Conservation (phyloP, 371 early-diverging fungal species). For the Basidiobolus heterosporus region DNA sequence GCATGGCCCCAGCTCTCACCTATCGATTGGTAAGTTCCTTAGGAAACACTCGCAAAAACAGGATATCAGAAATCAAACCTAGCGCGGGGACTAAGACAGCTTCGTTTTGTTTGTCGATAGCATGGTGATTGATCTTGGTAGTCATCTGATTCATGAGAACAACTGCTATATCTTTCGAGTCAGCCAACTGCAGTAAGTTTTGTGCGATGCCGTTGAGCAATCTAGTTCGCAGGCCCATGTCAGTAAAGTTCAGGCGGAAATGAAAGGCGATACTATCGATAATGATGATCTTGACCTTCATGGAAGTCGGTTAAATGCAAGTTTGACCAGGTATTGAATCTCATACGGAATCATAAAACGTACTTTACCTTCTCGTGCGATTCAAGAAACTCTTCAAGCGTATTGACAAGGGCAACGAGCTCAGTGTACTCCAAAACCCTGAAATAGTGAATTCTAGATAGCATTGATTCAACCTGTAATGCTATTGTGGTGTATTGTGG, state of each 20-base stretch:
- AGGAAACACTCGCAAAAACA: background rate
- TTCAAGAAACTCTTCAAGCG: slow-evolving; percentile 25
- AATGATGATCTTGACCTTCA: slow-evolving; percentile 32
- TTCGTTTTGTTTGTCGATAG: slow-evolving; percentile 1
- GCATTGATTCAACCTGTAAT: slow-evolving; percentile 7
- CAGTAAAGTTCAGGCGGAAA: slow-evolving; percentile 28
- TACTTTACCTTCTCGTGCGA: slow-evolving; percentile 16
- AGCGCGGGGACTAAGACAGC: slow-evolving; percentile 19
- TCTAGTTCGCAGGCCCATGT: slow-evolving; percentile 20
- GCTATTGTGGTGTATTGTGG: background rate
- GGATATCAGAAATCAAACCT: slow-evolving; percentile 5
- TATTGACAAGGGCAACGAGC: slow-evolving; percentile 27
- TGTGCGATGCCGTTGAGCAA: slow-evolving; percentile 26
- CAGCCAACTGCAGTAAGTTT: slow-evolving; percentile 22
- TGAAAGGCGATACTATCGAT: slow-evolving; percentile 49
- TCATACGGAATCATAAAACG: background rate
- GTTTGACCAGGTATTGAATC: slow-evolving; percentile 1
- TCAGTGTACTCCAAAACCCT: slow-evolving; percentile 28
- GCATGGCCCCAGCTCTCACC: slow-evolving; percentile 29
- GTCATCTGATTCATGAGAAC: slow-evolving; percentile 29
- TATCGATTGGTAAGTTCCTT: background rate
- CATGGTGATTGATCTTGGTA: slow-evolving; percentile 11
- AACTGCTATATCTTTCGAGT: slow-evolving; percentile 6
- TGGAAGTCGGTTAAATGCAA: background rate
- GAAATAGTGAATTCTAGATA: slow-evolving; percentile 29